These are phyloP conservation scores for Nicotiana rustica DNA, from an alignment of 305 asterid species.

Conservation along the genomic window DNA sequence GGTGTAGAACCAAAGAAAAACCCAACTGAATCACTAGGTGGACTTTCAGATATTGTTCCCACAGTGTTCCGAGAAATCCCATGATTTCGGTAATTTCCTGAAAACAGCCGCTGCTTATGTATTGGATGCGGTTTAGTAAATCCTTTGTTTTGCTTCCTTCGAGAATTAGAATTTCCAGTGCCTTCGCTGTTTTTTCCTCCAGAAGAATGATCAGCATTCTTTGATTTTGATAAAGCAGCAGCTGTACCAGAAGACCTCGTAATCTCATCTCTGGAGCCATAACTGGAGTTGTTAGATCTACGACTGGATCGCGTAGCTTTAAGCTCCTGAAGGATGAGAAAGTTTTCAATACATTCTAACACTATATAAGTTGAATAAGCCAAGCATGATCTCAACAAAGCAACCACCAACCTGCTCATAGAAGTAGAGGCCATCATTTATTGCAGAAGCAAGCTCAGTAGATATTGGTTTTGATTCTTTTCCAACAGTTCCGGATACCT, in stretches of 20 bases:
- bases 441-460: conserved; percentile 80
- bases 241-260: conserved; percentile 51
- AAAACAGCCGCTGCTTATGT: conserved; percentile 73
- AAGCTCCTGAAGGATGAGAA: conserved; percentile 64
- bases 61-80: conserved; percentile 57
- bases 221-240: conserved; percentile 50
- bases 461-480: conserved; percentile 65
- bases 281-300: conserved; percentile 51
- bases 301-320: conserved; percentile 58
- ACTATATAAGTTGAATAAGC: neutral
- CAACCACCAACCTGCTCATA: conserved; percentile 80
- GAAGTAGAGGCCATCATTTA: conserved; percentile 85
- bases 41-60: conserved; percentile 72
- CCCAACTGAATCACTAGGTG: conserved; percentile 87
- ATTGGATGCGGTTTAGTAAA: conserved; percentile 62
- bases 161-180: conserved; percentile 56
- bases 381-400: conserved; percentile 36
- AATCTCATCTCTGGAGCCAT: conserved; percentile 57
- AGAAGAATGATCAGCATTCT: conserved; percentile 53
- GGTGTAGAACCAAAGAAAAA: conserved; percentile 97
- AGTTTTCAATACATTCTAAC: conserved; percentile 25
- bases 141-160: conserved; percentile 69
- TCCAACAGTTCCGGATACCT: conserved; percentile 44
- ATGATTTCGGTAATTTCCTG: conserved; percentile 61
- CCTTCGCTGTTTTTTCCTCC: conserved; percentile 60